Conservation (phyloP, 805 yeast genomes). For the Kluyveromyces dobzhanskii region DNA sequence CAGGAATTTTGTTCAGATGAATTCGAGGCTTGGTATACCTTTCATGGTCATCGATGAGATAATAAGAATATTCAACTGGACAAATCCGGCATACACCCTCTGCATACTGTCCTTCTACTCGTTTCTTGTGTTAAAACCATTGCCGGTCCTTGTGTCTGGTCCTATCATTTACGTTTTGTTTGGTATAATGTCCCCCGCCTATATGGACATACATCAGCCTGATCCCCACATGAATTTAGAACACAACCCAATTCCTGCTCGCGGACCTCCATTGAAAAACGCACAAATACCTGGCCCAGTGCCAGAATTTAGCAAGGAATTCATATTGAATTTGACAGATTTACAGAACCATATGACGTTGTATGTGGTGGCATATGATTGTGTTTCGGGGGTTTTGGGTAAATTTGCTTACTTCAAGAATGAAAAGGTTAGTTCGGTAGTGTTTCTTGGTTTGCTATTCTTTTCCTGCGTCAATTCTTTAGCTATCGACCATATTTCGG, state of each 20-base stretch:
- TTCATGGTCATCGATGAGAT: conserved; percentile 54
- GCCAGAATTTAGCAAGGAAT: conserved; percentile 72
- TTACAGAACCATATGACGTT: conserved; percentile 71
- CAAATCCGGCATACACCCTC: conserved; percentile 51
- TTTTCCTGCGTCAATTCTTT: conserved; percentile 26
- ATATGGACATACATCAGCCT: conserved; percentile 52
- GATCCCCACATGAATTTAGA: conserved; percentile 33
- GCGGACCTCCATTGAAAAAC: conserved; percentile 42
- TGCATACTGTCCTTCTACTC: conserved; percentile 45
- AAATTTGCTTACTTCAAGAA: conserved; percentile 58
- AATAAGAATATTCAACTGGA: conserved; percentile 54
- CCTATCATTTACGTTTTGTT: conserved; percentile 49
- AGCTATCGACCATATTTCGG: conserved; percentile 22
- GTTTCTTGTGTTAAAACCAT: conserved; percentile 52
- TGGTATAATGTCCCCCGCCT: conserved; percentile 61
- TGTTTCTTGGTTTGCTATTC: conserved; percentile 35
- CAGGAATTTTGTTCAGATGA: conserved; percentile 52
- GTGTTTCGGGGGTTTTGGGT: conserved; percentile 37
- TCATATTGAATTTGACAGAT: conserved; percentile 70
- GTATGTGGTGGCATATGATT: conserved; percentile 57
- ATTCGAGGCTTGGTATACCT: conserved; percentile 52
- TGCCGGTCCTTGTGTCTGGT: conserved; percentile 38
- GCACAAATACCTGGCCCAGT: conserved; percentile 58
- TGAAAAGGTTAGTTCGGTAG: conserved; percentile 47
- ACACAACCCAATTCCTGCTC: conserved; percentile 38